Evolutionary conservation across 345 rosid genomes (phyloP), one percentile per base, ranked within the genome.

Genomic region (Eucalyptus erythrocorys): DNA sequence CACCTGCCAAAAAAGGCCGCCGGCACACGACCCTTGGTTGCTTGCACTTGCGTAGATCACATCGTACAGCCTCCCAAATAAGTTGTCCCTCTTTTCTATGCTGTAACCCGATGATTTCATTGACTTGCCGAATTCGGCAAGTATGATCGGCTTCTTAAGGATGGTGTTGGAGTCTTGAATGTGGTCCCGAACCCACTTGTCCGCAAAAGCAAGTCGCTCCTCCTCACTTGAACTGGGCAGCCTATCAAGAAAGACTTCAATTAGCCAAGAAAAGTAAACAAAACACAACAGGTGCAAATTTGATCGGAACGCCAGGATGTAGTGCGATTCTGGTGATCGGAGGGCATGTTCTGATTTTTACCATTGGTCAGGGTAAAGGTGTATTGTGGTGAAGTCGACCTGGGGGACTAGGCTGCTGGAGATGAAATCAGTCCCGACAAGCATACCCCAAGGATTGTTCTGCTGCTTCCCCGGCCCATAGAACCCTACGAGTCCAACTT

Each of bases 401-500:
- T 91, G 90, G 5, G 93, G 90, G 43, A 96, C 89, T 87, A 90
- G 95, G 91, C 93, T 94, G 90, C 94, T 94, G 87, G 93, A 71
- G 84, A 95, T 93, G 91, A 96, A 96, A 91, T 97, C 96, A 50
- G 98, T 91, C 48, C 99, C 98, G 47, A 89, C 4, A 4, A 87
- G 88, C 64, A 1, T 16, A 13, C 45, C 82, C 14, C 85, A 88
- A 1, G 96, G 97, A 87, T 97, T 97, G 88, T 30, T 85, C 89
- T 71, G 91, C 86, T 87, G 90, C 92, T 89, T 95, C 32, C 87
- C 91, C 3, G 95, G 86, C 42, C 97, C 99, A 61, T 96, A 97
- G 90, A 94, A 96, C n/a, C 99, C 98, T 92, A 95, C 98, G 2
- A 96, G 94, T 30, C 98, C 99, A 57, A 94, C 89, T 91, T 95